Evolutionary conservation across 1,284 basidiomycete genomes (phyloP).

Genomic region (Cutaneotrichosporon cavernicola): DNA sequence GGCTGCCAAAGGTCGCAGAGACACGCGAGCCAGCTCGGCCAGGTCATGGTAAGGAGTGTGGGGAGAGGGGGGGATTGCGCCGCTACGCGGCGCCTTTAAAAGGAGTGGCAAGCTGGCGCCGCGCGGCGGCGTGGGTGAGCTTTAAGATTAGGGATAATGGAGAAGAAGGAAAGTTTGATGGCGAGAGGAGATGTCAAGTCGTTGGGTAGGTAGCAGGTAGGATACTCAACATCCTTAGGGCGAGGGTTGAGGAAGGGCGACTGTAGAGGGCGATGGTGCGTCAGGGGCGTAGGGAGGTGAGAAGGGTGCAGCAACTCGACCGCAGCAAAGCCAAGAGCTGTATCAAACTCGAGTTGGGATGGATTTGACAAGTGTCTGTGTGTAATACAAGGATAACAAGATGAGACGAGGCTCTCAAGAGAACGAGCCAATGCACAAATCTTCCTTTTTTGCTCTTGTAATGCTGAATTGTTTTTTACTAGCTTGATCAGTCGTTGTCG

Average conservation of each 20-base stretch:
- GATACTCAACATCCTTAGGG: neutral
- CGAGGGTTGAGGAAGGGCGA: neutral
- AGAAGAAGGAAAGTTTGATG: slow-evolving; percentile 8
- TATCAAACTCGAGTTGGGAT: too few species aligned
- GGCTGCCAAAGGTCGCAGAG: slow-evolving; percentile 11
- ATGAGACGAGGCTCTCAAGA: too few species aligned
- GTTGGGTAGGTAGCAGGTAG: neutral
- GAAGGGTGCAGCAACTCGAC: too few species aligned
- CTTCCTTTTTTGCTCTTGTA: too few species aligned
- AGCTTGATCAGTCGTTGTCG: too few species aligned
- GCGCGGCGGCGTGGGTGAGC: slow-evolving; percentile 1
- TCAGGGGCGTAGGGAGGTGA: neutral
- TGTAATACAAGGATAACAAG: too few species aligned
- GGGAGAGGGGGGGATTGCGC: slow-evolving; percentile 2
- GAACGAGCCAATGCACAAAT: too few species aligned
- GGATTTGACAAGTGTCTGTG: too few species aligned
- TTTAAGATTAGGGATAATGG: slow-evolving; percentile 6
- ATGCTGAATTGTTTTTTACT: too few species aligned
- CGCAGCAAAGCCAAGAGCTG: too few species aligned
- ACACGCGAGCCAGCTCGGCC: slow-evolving; percentile 13
- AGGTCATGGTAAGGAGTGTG: slow-evolving; percentile 12
- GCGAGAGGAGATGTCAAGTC: slow-evolving; percentile 5
- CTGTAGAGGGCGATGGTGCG: neutral
- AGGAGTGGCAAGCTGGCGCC: slow-evolving; percentile 5
- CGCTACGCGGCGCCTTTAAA: slow-evolving; percentile 12